These are phyloP conservation scores for Corymbia maculata DNA, from an alignment of 345 rosid genomes.

Conservation along the genomic window DNA sequence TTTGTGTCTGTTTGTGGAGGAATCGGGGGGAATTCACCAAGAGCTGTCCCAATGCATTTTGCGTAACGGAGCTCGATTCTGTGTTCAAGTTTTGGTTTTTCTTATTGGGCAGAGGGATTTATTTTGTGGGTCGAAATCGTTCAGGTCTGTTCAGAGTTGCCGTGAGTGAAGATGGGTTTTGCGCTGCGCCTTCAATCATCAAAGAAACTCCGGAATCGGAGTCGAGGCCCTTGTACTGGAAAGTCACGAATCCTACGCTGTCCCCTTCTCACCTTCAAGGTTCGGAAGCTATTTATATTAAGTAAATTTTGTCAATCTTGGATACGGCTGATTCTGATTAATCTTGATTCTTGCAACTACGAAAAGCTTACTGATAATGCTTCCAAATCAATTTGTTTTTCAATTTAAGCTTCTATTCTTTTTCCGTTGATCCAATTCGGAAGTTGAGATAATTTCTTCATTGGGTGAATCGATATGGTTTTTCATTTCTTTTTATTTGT, in stretches of 20 bases:
- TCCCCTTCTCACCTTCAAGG: constrained; percentile 89
- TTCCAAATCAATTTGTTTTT: not conserved
- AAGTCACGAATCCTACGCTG: constrained; percentile 78
- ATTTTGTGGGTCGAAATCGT: not conserved
- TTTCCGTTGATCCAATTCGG: not conserved
- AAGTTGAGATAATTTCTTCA: not conserved
- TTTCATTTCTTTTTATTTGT: not conserved
- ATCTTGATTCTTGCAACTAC: not conserved
- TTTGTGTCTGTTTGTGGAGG: not conserved
- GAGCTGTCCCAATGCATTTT: not conserved
- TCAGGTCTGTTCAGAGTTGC: constrained; percentile 22
- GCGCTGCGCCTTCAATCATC: constrained; percentile 46
- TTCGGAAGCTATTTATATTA: not conserved
- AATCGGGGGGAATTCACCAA: not conserved
- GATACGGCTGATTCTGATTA: not conserved
- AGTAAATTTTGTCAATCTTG: not conserved
- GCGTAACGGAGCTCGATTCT: not conserved
- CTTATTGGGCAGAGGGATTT: not conserved
- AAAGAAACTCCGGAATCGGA: constrained; percentile 14
- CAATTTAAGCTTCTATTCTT: not conserved
- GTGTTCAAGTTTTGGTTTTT: not conserved
- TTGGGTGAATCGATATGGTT: not conserved
- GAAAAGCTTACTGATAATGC: not conserved
- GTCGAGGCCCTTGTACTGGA: constrained; percentile 58
- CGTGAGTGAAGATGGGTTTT: constrained; percentile 51